Percentiles rank a stretch among this genome's conserved stretches.
phyloP scores from a whole-genome alignment of 1,284 basidiomycete genomes.

The Apiotrichum sp. region DNA sequence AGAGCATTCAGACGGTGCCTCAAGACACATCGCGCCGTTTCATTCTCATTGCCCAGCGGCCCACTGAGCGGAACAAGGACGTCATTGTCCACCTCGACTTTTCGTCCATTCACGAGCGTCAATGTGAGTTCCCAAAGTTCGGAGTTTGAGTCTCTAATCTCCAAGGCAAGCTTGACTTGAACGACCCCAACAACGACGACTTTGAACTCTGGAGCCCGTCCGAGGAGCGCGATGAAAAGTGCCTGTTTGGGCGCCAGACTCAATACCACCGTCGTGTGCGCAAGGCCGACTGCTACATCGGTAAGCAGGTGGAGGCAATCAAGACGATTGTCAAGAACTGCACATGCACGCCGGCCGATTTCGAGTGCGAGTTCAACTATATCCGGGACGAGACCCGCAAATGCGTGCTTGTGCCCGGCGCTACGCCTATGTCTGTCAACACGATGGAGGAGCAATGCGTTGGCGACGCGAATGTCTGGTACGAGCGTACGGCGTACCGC shows the following conservation, averaged over 20 bases:
- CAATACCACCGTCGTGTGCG: constrained; percentile 79
- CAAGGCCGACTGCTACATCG: constrained; percentile 75
- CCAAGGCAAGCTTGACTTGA: constrained; percentile 60
- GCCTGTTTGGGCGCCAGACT: constrained; percentile 82
- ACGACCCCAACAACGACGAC: constrained; percentile 74
- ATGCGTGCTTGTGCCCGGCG: constrained; percentile 69
- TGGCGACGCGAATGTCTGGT: constrained; percentile 55
- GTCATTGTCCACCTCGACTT: constrained; percentile 88
- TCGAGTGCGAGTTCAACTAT: constrained; percentile 94
- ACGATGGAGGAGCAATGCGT: constrained; percentile 56
- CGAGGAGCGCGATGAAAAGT: constrained; percentile 66
- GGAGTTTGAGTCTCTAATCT: background rate
- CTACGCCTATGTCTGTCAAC: constrained; percentile 52
- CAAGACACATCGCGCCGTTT: constrained; percentile 86
- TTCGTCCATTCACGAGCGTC: constrained; percentile 61
- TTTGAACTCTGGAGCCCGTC: constrained; percentile 94
- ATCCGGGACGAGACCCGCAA: constrained; percentile 56
- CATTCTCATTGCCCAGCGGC: constrained; percentile 68
- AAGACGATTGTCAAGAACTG: constrained; percentile 63
- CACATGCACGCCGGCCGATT: constrained; percentile 65
- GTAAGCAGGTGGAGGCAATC: constrained; percentile 56
- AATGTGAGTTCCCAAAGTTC: constrained; percentile 56
- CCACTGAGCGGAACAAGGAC: constrained; percentile 52
- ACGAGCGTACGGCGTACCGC: constrained; percentile 80
- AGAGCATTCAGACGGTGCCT: constrained; percentile 78